Evolutionary conservation across 306 rosid species (phyloP).

Genomic region (Lablab purpureus): DNA sequence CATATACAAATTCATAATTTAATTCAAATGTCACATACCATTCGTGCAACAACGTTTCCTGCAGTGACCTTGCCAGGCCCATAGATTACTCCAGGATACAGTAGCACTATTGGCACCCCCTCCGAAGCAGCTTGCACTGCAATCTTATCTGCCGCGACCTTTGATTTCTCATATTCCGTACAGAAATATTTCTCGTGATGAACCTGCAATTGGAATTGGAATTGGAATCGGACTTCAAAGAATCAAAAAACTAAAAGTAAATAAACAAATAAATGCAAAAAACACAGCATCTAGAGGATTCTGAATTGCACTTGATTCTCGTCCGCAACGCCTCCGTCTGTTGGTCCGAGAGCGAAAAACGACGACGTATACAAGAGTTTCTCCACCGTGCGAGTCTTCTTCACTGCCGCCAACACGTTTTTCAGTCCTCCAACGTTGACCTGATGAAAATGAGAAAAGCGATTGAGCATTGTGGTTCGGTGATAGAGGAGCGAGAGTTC

Average conservation of each 20-base stretch:
- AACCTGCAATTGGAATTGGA: conserved; percentile 52
- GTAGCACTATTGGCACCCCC: conserved; percentile 67
- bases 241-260: background rate
- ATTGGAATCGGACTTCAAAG: background rate
- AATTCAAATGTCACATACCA: conserved; percentile 53
- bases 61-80: conserved; percentile 91
- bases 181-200: conserved; percentile 81
- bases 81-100: conserved; percentile 93
- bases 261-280: background rate
- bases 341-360: conserved; percentile 84
- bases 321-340: conserved; percentile 71
- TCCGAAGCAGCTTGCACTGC: conserved; percentile 74
- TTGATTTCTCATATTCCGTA: conserved; percentile 94
- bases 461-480: background rate
- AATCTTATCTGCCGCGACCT: conserved; percentile 73
- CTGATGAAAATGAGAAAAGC: conserved; percentile 44
- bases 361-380: conserved; percentile 88
- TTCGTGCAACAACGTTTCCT: conserved; percentile 73
- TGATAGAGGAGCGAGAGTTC: background rate
- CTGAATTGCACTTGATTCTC: conserved; percentile 66
- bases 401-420: conserved; percentile 73
- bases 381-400: conserved; percentile 71
- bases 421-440: conserved; percentile 84
- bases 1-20: background rate
- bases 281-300: background rate